These are phyloP conservation scores for Leccinum pellstonianum DNA, from an alignment of 768 basidiomycete species.

Conservation along the genomic window DNA sequence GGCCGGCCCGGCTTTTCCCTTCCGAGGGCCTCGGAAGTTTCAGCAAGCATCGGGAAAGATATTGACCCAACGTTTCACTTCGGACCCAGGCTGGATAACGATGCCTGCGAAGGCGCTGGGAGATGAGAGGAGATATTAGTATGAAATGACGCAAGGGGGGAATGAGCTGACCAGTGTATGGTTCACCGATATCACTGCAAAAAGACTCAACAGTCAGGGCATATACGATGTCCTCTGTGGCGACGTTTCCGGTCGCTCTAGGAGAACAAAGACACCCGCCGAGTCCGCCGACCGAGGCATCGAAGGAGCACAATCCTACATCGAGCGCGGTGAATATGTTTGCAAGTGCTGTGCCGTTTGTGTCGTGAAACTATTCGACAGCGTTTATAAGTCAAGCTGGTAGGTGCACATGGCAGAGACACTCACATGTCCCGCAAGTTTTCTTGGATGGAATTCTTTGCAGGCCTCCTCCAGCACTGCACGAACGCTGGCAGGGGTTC, in stretches of 20 bases:
- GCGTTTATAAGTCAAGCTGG: too few species aligned
- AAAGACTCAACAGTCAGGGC: conserved; percentile 44
- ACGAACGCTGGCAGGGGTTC: conserved; percentile 54
- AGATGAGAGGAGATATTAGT: not conserved
- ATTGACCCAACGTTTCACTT: conserved; percentile 38
- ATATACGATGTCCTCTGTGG: conserved; percentile 90
- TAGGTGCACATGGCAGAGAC: conserved; percentile 11
- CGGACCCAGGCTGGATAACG: not conserved
- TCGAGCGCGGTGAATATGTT: conserved; percentile 72
- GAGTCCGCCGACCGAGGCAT: conserved; percentile 81
- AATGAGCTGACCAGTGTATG: conserved; percentile 18
- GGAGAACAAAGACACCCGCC: conserved; percentile 97
- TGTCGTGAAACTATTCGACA: too few species aligned
- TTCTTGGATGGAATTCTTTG: conserved; percentile 55
- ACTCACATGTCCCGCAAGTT: conserved; percentile 58
- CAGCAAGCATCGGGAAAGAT: conserved; percentile 50
- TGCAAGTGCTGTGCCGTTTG: conserved; percentile 55
- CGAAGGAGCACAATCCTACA: conserved; percentile 78
- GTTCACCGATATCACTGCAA: conserved; percentile 42
- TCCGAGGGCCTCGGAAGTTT: too few species aligned
- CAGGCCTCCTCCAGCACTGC: conserved; percentile 71
- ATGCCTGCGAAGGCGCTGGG: not conserved
- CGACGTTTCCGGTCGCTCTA: conserved; percentile 92
- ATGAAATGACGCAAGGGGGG: too few species aligned
- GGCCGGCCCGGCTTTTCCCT: too few species aligned